These are phyloP conservation scores for Neodidymelliopsis sp. DNA, from an alignment of 2,329 filamentous ascomycete genomes.

Conservation along the genomic window DNA sequence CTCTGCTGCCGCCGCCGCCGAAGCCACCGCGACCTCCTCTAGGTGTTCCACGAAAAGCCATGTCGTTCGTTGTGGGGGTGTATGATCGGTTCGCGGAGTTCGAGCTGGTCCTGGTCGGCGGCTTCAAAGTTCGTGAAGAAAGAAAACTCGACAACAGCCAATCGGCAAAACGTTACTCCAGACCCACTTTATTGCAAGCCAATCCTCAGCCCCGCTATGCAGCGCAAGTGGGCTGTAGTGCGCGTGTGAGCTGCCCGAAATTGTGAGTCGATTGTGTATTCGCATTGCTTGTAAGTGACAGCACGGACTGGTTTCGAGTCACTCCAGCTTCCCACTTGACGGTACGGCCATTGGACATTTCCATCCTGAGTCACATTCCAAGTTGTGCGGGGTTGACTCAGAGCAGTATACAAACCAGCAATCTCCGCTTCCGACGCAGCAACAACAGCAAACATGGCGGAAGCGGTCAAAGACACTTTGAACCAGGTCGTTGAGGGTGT, in stretches of 20 bases:
- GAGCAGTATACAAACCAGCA: constrained; percentile 22
- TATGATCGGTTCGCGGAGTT: constrained; percentile 39
- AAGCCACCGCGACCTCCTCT: constrained; percentile 53
- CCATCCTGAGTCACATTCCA: constrained; percentile 13
- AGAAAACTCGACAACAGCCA: constrained; percentile 36
- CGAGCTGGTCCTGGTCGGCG: constrained; percentile 36
- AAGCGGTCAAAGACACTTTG: constrained; percentile 58
- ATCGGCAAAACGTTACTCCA: constrained; percentile 40
- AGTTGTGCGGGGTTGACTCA: constrained; percentile 38
- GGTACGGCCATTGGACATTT: constrained; percentile 10
- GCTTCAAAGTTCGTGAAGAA: constrained; percentile 32
- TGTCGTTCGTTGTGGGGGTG: constrained; percentile 50
- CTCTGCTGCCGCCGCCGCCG: constrained; percentile 59
- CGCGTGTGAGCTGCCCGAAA: constrained; percentile 31
- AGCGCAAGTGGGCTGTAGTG: constrained; percentile 35
- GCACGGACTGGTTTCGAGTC: constrained; percentile 13
- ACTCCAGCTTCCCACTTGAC: constrained; percentile 8
- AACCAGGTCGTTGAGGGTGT: constrained; percentile 63
- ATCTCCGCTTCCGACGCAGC: constrained; percentile 31
- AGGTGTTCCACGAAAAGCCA: constrained; percentile 67
- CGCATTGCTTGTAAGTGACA: constrained; percentile 10
- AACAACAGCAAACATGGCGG: constrained; percentile 52
- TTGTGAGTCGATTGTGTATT: constrained; percentile 28
- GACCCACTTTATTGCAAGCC: constrained; percentile 7
- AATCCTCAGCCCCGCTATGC: constrained; percentile 7